Base-by-base conservation (phyloP, 371 early-diverging fungal genomes). In the Choanephora cucurbitarum region DNA sequence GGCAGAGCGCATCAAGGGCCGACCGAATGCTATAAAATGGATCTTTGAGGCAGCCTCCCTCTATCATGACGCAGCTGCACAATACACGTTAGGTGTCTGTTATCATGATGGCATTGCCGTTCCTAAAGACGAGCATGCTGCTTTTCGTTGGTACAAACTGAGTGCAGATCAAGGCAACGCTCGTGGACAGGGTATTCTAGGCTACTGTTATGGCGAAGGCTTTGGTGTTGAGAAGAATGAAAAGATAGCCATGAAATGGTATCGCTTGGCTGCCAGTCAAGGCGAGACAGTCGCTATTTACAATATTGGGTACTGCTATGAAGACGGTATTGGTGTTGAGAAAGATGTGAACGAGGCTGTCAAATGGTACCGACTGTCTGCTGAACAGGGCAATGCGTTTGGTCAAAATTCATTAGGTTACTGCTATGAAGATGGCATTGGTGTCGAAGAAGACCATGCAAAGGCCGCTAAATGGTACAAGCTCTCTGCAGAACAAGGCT, bases 271-370 rank as follows among this genome's bases (percentile, higher is more conserved):
- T 5, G 89, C 92, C 0, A 71, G 63, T 15, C 83, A 82, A 52
- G 82, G 81, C 21, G 81, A 85, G 46, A 80, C 84, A 0, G 90
- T 90, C 1, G 86, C 89, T 15, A 86, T 90, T 68, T 90, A 89
- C 73, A 91, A 92, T 47, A 77, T 92, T 43, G 93, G 89, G 0
- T 85, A 90, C 62, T 90, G 91, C 55, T 92, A 91, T 62, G 90
- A 92, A 64, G 86, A 90, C 32, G 95, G 94, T 19, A 74, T 88
- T 33, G 92, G 91, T 17, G 84, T 88, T 5, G 78, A 82, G 49
- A 81, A 83, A 63, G 72, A 90, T 51, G 65, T 84, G 0, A 50
- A 63, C 3, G 77, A 82, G 56, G 93, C 94, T 6, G 81, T 92
- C 21, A 55, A 75, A 49, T 93, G 88, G 87, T 95, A 91, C 62